Conservation (phyloP, 345 rosid species). For the Acer saccharum region DNA sequence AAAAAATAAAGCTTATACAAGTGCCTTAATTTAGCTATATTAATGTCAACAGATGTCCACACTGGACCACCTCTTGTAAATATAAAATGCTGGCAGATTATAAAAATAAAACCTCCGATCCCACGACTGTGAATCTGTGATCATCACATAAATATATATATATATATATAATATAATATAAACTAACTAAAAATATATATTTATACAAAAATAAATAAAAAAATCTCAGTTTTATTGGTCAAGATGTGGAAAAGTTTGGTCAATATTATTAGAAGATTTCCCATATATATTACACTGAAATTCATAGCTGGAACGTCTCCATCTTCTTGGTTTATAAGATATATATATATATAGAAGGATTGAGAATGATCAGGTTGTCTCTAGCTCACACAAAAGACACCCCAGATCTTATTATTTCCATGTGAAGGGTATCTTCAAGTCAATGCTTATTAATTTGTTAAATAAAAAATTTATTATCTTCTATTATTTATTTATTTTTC, state of each 20-base stretch:
- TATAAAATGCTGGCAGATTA: not conserved
- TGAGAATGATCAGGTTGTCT: constrained; percentile 40
- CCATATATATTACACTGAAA: constrained; percentile 20
- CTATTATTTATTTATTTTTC: not conserved
- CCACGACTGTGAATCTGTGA: not conserved
- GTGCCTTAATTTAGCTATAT: not conserved
- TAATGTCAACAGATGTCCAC: constrained; percentile 11
- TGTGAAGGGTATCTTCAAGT: constrained; percentile 38
- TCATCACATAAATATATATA: not conserved
- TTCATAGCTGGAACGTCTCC: constrained; percentile 50
- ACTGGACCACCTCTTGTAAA: not conserved
- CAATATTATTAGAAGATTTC: constrained; percentile 31
- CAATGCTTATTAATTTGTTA: constrained; percentile 20
- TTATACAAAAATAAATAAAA: not conserved
- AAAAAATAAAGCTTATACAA: not conserved
- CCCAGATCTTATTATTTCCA: constrained; percentile 19
- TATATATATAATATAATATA: no score
- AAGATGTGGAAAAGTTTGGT: constrained; percentile 38
- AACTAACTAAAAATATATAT: not conserved
- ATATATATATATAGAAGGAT: constrained; percentile 10
- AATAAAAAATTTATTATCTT: not conserved
- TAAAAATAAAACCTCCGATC: not conserved
- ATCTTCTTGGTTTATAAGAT: not conserved
- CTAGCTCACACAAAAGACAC: constrained; percentile 12
- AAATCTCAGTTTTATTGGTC: constrained; percentile 49